These are phyloP conservation scores for Huntiella decipiens DNA, from an alignment of 2,329 filamentous ascomycete species.

Conservation along the genomic window DNA sequence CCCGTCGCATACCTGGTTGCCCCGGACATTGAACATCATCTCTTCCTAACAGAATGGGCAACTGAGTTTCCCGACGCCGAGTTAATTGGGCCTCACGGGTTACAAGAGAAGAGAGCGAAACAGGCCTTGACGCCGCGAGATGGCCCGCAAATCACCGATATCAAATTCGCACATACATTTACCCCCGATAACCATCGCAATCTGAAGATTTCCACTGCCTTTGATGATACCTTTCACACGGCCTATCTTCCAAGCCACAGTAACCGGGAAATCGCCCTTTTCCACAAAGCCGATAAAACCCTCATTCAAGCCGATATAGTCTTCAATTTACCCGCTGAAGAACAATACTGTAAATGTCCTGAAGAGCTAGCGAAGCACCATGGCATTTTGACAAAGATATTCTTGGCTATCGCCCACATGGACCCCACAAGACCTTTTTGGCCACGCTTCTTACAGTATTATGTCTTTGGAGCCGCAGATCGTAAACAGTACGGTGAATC, in stretches of 20 bases:
- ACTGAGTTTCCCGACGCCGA: slow-evolving; percentile 58
- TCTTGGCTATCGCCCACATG: slow-evolving; percentile 39
- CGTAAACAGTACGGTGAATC: slow-evolving; percentile 23
- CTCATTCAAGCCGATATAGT: slow-evolving; percentile 79
- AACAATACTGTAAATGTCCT: slow-evolving; percentile 54
- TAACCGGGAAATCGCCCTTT: slow-evolving; percentile 78
- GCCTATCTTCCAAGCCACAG: slow-evolving; percentile 65
- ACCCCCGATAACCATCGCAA: slow-evolving; percentile 33
- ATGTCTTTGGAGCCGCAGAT: slow-evolving; percentile 20
- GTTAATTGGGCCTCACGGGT: slow-evolving; percentile 64
- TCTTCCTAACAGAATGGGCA: slow-evolving; percentile 77
- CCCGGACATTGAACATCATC: slow-evolving; percentile 83
- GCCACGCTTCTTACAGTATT: slow-evolving; percentile 72
- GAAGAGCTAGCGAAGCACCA: background rate
- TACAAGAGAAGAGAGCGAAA: slow-evolving; percentile 61
- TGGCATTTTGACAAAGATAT: slow-evolving; percentile 23
- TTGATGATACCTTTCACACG: slow-evolving; percentile 69
- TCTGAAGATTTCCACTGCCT: slow-evolving; percentile 48
- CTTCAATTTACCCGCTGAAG: slow-evolving; percentile 74
- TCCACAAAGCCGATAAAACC: slow-evolving; percentile 58
- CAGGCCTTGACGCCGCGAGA: slow-evolving; percentile 20
- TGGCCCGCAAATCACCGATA: slow-evolving; percentile 23
- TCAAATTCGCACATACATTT: slow-evolving; percentile 50
- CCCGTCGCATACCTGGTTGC: slow-evolving; percentile 71
- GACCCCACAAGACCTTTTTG: slow-evolving; percentile 28